phyloP scores from a whole-genome alignment of 2,329 filamentous ascomycete species.

The Phyllosticta ampelicida region DNA sequence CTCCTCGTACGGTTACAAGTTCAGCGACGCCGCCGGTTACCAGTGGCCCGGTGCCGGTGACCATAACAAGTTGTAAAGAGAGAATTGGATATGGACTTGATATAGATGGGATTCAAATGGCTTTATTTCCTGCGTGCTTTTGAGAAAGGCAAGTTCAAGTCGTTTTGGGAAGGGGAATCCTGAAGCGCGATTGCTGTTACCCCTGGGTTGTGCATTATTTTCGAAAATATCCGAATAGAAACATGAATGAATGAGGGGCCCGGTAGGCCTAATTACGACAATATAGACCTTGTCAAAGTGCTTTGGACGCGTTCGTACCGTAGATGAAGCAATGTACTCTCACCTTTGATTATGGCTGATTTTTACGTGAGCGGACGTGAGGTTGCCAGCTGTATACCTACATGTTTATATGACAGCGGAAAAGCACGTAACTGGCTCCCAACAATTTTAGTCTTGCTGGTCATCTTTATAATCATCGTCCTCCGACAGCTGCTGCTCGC shows the following conservation, averaged over 20 bases:
- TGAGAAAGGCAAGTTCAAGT: neutral
- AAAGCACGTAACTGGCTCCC: too few species aligned
- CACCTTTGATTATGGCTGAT: too few species aligned
- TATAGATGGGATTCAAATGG: neutral
- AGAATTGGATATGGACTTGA: neutral
- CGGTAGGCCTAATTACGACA: neutral
- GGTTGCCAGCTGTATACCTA: too few species aligned
- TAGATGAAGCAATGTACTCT: neutral
- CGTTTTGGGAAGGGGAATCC: neutral
- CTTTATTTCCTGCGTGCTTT: neutral
- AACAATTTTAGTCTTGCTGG: neutral
- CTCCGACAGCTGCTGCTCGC: neutral
- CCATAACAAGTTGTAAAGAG: constrained; percentile 67
- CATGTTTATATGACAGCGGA: too few species aligned
- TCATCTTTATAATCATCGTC: neutral
- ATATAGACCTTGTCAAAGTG: neutral
- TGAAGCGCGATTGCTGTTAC: neutral
- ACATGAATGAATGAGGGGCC: neutral
- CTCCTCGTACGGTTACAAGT: constrained; percentile 96
- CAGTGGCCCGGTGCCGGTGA: constrained; percentile 79
- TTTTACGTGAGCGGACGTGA: too few species aligned
- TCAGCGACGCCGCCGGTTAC: constrained; percentile 82
- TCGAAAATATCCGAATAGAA: neutral
- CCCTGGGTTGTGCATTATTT: neutral
- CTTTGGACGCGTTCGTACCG: neutral